Evolutionary conservation across 148 eudicot species (phyloP).

Genomic region (Rhododendron mucronatum): DNA sequence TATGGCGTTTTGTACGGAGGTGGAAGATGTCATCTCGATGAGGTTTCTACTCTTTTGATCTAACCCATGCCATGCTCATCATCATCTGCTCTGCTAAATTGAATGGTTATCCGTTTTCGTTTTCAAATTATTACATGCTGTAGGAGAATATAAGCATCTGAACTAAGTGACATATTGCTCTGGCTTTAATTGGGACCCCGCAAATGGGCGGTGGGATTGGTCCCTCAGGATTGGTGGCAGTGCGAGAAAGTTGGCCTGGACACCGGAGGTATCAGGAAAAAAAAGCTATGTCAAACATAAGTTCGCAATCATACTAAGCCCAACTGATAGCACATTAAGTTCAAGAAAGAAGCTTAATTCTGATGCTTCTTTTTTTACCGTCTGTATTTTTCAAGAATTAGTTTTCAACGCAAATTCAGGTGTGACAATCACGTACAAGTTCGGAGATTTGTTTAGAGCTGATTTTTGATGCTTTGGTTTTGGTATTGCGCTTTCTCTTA

Average conservation of each 20-base stretch:
- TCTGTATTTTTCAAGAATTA: neutral
- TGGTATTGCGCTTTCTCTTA: neutral
- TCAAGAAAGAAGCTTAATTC: neutral
- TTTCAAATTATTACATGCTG: neutral
- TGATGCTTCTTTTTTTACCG: neutral
- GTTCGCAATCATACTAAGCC: neutral
- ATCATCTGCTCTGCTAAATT: neutral
- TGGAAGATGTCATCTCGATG: slow-evolving; percentile 99
- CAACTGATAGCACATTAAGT: neutral
- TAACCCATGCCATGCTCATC: neutral
- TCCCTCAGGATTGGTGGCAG: too few relatives aligned
- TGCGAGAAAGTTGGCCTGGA: neutral
- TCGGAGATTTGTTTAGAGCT: neutral
- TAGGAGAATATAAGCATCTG: neutral
- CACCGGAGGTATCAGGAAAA: neutral
- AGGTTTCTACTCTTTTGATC: slow-evolving; percentile 36
- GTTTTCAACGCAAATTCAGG: neutral
- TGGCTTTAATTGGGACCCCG: neutral
- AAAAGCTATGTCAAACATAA: neutral
- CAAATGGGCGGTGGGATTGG: neutral
- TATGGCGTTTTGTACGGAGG: slow-evolving; percentile 95
- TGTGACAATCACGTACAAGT: neutral
- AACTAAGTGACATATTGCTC: too few relatives aligned
- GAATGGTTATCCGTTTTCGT: neutral
- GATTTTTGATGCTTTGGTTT: neutral